Base-by-base conservation (phyloP, 2,329 filamentous ascomycete genomes). In the Botrytis deweyae region DNA sequence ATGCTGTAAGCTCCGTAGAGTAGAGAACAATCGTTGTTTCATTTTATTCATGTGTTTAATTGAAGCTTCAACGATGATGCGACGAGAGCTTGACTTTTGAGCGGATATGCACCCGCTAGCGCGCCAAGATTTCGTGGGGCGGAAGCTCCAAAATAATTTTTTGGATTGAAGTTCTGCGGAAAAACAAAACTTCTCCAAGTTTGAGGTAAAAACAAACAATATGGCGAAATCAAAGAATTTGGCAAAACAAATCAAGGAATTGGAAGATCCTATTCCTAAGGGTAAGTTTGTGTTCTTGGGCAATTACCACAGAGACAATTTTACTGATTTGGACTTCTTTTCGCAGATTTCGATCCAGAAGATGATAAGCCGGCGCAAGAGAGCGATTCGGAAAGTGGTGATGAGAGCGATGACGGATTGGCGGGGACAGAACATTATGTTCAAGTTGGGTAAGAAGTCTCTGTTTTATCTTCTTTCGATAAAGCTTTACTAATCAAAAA, bases 361-460 rank as follows among this genome's bases (percentile, higher is more conserved):
- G 81, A 79, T 77, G 78, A 81, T 73, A 71, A 64, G 63, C 77
- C 74, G 36, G 75, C 74, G 33, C 74, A 77, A 66, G 73, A 72
- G 20, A 80, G 77, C 66, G 78, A 80, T 42, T 78, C 77, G 10
- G 77, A 77, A 55, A 88, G 88, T 65, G 85, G 84, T 62, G 86
- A 82, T 62, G 87, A 85, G 69, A 88, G 86, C 8, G 84, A 87
- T 42, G 86, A 87, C 77, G 85, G 81, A 18, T 83, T 88, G 75
- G 86, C 87, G 18, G 94, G 92, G 33, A 92, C 95, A 46, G 95
- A 97, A 79, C 95, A 98, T 81, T 98, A 98, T 81, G 88, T 92
- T 62, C 83, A 87, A 70, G 93, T 97, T 46, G 92, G 91, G 87
- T 92, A 84, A 73, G 85, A 70, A 59, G 36, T 36, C 76, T 67